Evolutionary conservation across 192 early-diverging fungal species (phyloP), one percentile per base, ranked within the genome.

Genomic region (Entomortierella chlamydospora): DNA sequence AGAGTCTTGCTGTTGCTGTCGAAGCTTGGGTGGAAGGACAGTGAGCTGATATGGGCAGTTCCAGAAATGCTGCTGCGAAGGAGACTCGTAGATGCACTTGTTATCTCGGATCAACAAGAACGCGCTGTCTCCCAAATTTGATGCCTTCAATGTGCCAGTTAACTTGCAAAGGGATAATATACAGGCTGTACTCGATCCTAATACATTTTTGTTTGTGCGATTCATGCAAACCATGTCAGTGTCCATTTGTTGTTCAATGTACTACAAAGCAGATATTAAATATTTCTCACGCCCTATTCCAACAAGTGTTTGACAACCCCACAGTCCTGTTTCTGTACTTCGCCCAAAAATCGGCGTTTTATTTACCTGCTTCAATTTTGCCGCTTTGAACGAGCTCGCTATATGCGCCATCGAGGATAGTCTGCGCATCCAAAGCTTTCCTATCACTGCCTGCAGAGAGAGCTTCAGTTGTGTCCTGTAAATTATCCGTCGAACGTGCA

Each of bases 41-140:
- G 86, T 88, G 52, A 89, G 74, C 63, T 89, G 88, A 79, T 88
- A 89, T 55, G 88, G 88, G 63, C 88, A 89, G 56, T 89, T 89
- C 62, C 86, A 89, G 68, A 87, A 89, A 71, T 89, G 88, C 43
- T 89, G 88, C 45, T 89, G 88, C 17, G 85, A 83, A 0, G 88
- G 85, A 26, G 83, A 85, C 68, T 89, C 88, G 61, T 87, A 89
- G 29, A 89, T 79, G 37, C 87, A 73, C 52, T 81, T 68, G 30
- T 85, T 73, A 64, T 84, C 83, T 11, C 88, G 82, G 34, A 89
- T 87, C 43, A 89, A 57, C 20, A 89, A 53, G 61, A 87, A 89
- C 7, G 88, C 83, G 43, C 85, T 87, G 41, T 89, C 88, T 10
- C 88, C 88, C 2, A 89, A 57, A 39, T 85, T 87, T 34, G 83